These are phyloP conservation scores for Penicillium tannophilum DNA, from an alignment of 495 filamentous ascomycete genomes.

Conservation along the genomic window DNA sequence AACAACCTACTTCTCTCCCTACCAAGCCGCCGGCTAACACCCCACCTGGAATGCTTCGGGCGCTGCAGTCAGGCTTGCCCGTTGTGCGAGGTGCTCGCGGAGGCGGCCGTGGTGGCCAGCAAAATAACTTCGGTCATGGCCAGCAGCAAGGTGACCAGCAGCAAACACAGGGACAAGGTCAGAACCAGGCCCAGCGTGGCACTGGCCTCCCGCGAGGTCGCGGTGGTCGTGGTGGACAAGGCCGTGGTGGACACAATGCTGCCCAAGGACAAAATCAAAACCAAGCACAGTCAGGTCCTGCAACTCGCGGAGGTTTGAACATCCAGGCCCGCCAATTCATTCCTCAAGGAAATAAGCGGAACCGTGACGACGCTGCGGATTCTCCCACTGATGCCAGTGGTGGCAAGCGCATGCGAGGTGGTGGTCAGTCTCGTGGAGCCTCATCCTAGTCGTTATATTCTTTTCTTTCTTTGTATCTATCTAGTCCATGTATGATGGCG, in stretches of 20 bases:
- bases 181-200: slow-evolving; percentile 34
- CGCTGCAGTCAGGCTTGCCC: slow-evolving; percentile 54
- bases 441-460: slow-evolving; percentile 13
- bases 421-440: slow-evolving; percentile 31
- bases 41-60: slow-evolving; percentile 38
- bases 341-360: slow-evolving; percentile 64
- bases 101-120: slow-evolving; percentile 34
- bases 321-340: slow-evolving; percentile 62
- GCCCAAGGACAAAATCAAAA: slow-evolving; percentile 28
- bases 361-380: slow-evolving; percentile 62
- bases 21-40: slow-evolving; percentile 44
- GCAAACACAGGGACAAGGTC: slow-evolving; percentile 23
- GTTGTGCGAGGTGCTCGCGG: slow-evolving; percentile 43
- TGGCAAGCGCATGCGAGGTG: slow-evolving; percentile 56
- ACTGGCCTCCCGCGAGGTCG: slow-evolving; percentile 49
- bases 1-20: slow-evolving; percentile 33
- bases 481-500: neutral
- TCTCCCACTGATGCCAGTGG: slow-evolving; percentile 41
- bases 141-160: slow-evolving; percentile 28
- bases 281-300: slow-evolving; percentile 38
- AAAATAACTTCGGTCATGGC: slow-evolving; percentile 35
- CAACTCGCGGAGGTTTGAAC: slow-evolving; percentile 47
- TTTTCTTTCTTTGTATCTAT: slow-evolving; percentile 11
- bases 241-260: slow-evolving; percentile 48
- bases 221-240: slow-evolving; percentile 43